Base-by-base conservation (phyloP, 225 moss, liverwort and hornwort genomes). In the Straminergon stramineum region DNA sequence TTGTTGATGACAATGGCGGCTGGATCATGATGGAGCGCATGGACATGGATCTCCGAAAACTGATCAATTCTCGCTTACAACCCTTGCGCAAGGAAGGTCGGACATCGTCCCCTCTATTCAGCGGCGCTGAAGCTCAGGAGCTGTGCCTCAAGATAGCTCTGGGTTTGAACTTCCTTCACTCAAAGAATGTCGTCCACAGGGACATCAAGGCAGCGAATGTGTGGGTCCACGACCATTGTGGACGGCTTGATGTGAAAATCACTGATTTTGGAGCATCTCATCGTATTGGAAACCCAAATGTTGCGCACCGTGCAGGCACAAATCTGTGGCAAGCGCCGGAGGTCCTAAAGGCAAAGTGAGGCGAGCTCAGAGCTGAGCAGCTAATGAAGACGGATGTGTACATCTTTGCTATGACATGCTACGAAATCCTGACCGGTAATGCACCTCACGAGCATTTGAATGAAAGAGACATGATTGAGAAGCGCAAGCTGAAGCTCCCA, bases 1-100 rank as follows among this genome's bases (percentile, higher is more conserved):
- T 90, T 81, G 23, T 90, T 5, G 87, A 91, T 64, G 74, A 43
- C 27, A 69, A 86, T 39, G 75, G 88, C 18, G 70, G 91, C 27
- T 92, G 82, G 87, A 92, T 92, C 82, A 87, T 83, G 65, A 90
- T 87, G 85, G 92, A 93, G 58, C 74, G 64, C 26, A 88, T 91
- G 88, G 73, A 74, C 65, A 86, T 20, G 58, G 86, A 89, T 76
- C 74, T 93, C 5, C 74, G 52, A 15, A 58, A 91, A 23, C 45
- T 91, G 48, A 91, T 89, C 41, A 35, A 71, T 17, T 82, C 69
- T 81, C 84, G 66, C 68, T 73, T 75, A 11, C 68, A 57, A 22
- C 16, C 37, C 19, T 41, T 31, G 52, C 52, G 52, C 51, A 31
- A 22, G 73, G 51, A 45, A 82, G 30, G 75, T 27, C 81, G 53